These are phyloP conservation scores for Geosmithia flava DNA, from an alignment of 2,329 filamentous ascomycete species.

Conservation along the genomic window DNA sequence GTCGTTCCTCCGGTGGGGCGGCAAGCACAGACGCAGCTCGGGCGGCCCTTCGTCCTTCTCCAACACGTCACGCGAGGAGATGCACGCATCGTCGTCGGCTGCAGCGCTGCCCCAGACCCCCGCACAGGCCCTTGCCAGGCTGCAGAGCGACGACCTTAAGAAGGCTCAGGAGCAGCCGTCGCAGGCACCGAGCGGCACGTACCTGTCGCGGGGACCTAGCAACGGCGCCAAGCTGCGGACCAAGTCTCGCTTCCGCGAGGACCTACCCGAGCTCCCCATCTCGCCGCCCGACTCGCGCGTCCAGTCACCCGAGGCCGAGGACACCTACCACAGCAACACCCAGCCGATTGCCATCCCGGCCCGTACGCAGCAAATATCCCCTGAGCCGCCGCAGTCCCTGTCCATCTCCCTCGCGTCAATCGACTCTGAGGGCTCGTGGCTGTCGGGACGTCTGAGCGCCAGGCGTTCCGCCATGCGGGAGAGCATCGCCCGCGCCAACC, in stretches of 20 bases:
- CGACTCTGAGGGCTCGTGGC: conserved; percentile 92
- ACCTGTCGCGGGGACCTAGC: conserved; percentile 19
- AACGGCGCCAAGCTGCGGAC: conserved; percentile 57
- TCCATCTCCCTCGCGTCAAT: conserved; percentile 87
- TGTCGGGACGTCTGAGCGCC: conserved; percentile 59
- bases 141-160: conserved; percentile 18
- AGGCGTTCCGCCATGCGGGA: conserved; percentile 30
- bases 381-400: conserved; percentile 43
- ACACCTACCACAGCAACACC: conserved; percentile 8
- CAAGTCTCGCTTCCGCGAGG: conserved; percentile 84
- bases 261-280: conserved; percentile 73
- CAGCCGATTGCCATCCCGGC: conserved; percentile 13
- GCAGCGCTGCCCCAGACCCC: conserved; percentile 10
- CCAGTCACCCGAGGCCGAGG: conserved; percentile 55
- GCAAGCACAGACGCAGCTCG: conserved; percentile 42
- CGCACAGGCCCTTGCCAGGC: conserved; percentile 16
- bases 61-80: conserved; percentile 83
- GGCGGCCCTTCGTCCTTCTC: conserved; percentile 66
- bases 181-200: conserved; percentile 7
- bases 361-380: conserved; percentile 33
- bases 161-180: conserved; percentile 3
- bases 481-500: conserved; percentile 19
- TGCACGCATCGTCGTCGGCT: conserved; percentile 30
- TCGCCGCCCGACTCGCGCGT: conserved; percentile 77
- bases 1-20: conserved; percentile 62